Base-by-base conservation (phyloP, 192 early-diverging fungal genomes). In the Coemansia sp. region DNA sequence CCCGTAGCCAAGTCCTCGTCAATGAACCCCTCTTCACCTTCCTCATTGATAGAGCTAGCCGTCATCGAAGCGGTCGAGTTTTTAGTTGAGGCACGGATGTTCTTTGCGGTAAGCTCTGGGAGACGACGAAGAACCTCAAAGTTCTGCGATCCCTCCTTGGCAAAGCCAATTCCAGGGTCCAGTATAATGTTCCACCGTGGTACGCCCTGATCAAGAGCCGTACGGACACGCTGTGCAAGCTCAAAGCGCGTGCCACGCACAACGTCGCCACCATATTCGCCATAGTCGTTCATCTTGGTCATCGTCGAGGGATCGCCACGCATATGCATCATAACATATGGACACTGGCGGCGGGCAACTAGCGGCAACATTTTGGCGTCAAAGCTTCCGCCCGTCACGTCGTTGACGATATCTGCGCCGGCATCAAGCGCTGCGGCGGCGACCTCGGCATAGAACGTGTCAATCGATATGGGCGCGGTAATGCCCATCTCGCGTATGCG, bases 81-180 rank as follows among this genome's bases (percentile, higher is more conserved):
- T n/a, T 21, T 34, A 8, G 72, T 27, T n/a, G 70, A 67, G 2
- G 75, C 74, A 2, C 75, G 68, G 17, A 84, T 84, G 51, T 84
- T 46, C 4, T 45, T 67, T 4, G 77, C 73, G 0, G 81, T 84
- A 59, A 73, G 74, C 53, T 90, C 85, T 1, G 78, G 67, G 29
- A 99, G 79, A 4, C 89, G 80, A 34, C 90, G 86, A 61, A 99
- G 75, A 31, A 99, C 75, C 70, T 93, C 90, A 78, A 96, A 89
- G 75, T 91, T 93, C 73, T 99, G 98, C 3, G 87, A 86, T 29
- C 83, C 85, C 8, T 90, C 89, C 81, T 99, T 99, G 35, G 96
- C 95, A 85, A 99, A 99, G 2, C 98, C 98, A 64, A 99, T 88
- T 27, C 98, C 98, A 13, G 98, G 98, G 68, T 99, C 98, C 3